A percentile compares a stretch with the other conserved stretches of the same genome.
phyloP scores from a whole-genome alignment of 257 asterid genomes.

The Lycium barbarum region DNA sequence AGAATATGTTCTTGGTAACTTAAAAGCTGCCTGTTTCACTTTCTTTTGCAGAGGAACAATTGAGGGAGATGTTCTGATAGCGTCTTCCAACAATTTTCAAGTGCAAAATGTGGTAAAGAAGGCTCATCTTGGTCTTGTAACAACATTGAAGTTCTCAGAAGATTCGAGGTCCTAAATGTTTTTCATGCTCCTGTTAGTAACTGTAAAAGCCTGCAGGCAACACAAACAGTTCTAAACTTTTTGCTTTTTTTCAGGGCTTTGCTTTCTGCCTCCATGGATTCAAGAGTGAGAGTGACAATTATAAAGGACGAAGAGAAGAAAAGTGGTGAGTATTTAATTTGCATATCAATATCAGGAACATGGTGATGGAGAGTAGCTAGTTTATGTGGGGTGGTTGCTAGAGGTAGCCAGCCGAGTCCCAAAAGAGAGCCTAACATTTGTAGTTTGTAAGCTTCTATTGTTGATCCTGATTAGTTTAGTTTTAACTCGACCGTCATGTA shows the following conservation, averaged over 20 bases:
- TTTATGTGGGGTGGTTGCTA: neutral
- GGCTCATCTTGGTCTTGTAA: constrained; percentile 93
- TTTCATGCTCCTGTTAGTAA: constrained; percentile 25
- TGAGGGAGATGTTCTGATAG: constrained; percentile 71
- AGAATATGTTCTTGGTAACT: neutral
- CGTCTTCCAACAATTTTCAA: constrained; percentile 57
- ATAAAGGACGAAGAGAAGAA: constrained; percentile 55
- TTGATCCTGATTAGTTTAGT: neutral
- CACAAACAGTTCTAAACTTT: constrained; percentile 27
- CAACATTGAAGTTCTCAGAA: constrained; percentile 75
- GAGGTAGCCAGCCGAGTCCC: neutral
- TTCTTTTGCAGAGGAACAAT: constrained; percentile 79
- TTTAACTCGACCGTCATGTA: neutral
- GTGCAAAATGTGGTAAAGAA: constrained; percentile 62
- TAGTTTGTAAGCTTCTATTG: neutral
- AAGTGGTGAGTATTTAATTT: constrained; percentile 50
- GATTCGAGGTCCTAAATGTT: constrained; percentile 75
- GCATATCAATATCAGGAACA: neutral
- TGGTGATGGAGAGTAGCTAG: neutral
- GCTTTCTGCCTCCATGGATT: constrained; percentile 83
- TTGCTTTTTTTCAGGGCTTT: constrained; percentile 59
- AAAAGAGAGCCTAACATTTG: neutral
- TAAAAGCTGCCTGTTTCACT: constrained; percentile 32
- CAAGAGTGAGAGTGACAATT: constrained; percentile 80
- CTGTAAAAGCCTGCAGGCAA: constrained; percentile 24